Base-by-base conservation (phyloP, 2,329 filamentous ascomycete species). In the Sporothrix variecibatus region DNA sequence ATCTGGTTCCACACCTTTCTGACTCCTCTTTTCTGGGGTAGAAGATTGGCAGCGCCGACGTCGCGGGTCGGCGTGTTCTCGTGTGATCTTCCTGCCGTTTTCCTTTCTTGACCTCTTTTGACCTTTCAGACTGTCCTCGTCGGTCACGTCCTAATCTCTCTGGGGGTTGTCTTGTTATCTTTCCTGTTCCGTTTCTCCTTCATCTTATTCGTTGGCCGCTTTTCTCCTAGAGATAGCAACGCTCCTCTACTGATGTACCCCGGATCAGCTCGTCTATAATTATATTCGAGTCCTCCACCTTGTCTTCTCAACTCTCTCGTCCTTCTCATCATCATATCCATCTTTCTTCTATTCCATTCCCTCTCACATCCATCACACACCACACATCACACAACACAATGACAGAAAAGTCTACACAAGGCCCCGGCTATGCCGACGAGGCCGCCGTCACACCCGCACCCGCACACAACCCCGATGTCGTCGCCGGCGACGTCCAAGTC, bases 371-470 rank as follows among this genome's bases (percentile, higher is more conserved):
- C 31, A 3, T 11, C 58, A n/a, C 34, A 9, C 17, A 40, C 5
- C 12, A 34, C 34, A 34, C 34, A 3, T 34, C 34, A 34, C 34
- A 34, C 34, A 12, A 17, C 12, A 40, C 34, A 43, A 65, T 43
- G 34, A 40, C 60, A 4, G 38, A 65, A 65, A 65, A 43, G 34
- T 34, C 20, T 6, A 40, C 49, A 51, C 49, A 51, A 15, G 46
- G 5, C 34, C 34, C 34, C 12, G 67, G 46, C 28, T 56, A 53
- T 38, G 67, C 67, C 46, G 67, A 70, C 28, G 67, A 70, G 26
- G 49, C 67, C 3, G 43, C 17, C 17, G 43, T 49, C 67, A 53
- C 46, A 23, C 28, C 67, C 17, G 3, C 46, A n/a, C 17, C 49
- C 11, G 49, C 43, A 4, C 43, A 3, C 43, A 49, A n/a, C n/a